These are phyloP conservation scores for Parastagonospora nodorum DNA, from an alignment of 2,329 filamentous ascomycete species.

Conservation along the genomic window DNA sequence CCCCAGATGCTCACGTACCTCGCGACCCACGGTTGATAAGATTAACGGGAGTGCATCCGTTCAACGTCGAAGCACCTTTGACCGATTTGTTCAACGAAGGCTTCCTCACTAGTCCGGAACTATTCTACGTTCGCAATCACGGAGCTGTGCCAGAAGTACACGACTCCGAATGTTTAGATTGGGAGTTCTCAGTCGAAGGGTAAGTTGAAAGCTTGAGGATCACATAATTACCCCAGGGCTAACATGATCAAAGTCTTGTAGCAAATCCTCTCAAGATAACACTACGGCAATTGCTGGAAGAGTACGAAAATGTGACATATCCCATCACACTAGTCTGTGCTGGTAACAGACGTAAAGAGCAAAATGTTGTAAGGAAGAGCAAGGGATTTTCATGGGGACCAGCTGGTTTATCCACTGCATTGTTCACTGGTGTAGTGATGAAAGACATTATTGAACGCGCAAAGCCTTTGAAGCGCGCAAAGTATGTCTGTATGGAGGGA, in stretches of 20 bases:
- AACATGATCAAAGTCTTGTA: constrained; percentile 62
- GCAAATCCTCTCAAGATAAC: constrained; percentile 74
- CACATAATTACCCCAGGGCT: not conserved
- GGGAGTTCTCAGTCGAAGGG: constrained; percentile 84
- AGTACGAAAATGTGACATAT: constrained; percentile 81
- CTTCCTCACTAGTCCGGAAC: constrained; percentile 82
- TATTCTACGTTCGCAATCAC: constrained; percentile 93
- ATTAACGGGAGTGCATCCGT: constrained; percentile 86
- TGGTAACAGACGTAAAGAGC: constrained; percentile 89
- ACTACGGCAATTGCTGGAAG: constrained; percentile 71
- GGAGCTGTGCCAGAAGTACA: constrained; percentile 77
- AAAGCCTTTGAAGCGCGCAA: constrained; percentile 70
- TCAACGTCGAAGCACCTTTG: constrained; percentile 86
- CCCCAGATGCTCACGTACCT: constrained; percentile 80
- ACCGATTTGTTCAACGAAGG: constrained; percentile 78
- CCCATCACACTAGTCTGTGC: constrained; percentile 91
- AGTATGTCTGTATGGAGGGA: constrained; percentile 89
- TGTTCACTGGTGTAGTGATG: constrained; percentile 85
- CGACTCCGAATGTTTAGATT: constrained; percentile 74
- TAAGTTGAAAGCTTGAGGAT: constrained; percentile 24
- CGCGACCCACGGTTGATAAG: constrained; percentile 82
- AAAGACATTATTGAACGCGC: constrained; percentile 72
- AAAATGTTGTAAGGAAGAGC: constrained; percentile 86
- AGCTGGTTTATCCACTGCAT: constrained; percentile 81
- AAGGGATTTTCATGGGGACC: constrained; percentile 96